Evolutionary conservation across 192 early-diverging fungal species (phyloP).

Genomic region (Cetraspora pellucida): DNA sequence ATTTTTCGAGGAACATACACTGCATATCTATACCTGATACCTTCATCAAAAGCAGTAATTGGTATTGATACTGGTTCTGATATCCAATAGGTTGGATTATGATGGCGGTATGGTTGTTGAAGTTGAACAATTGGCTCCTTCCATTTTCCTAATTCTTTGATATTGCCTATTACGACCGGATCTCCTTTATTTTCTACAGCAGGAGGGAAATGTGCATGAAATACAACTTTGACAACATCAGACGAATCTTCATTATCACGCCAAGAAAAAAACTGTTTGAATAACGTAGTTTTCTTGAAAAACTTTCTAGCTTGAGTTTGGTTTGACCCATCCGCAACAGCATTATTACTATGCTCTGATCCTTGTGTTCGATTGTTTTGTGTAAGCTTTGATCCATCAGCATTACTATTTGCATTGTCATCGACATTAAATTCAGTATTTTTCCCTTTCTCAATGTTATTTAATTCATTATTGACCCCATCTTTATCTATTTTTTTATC

Average conservation of each 20-base stretch:
- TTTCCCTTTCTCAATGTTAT: background rate
- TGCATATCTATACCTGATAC: background rate
- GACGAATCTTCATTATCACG: background rate
- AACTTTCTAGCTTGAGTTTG: background rate
- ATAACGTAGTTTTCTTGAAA: background rate
- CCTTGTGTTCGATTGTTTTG: background rate
- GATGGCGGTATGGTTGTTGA: background rate
- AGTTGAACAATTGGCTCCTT: slow-evolving; percentile 5
- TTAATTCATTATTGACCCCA: background rate
- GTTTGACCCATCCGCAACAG: background rate
- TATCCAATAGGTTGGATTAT: background rate
- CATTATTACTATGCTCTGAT: background rate
- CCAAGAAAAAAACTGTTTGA: background rate
- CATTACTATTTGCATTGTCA: background rate
- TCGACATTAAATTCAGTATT: background rate
- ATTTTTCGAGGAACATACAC: background rate
- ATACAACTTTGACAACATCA: background rate
- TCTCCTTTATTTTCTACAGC: background rate
- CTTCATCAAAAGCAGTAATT: background rate
- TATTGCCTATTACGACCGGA: background rate
- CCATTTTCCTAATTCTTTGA: slow-evolving; percentile 8
- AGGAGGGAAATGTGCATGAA: slow-evolving; percentile 10
- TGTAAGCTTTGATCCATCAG: background rate
- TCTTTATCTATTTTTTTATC: background rate
- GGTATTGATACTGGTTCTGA: background rate